Percentiles rank a stretch among this genome's conserved stretches.
Conservation (phyloP, 2,329 filamentous ascomycete species). For the Periconia macrospinosa region DNA sequence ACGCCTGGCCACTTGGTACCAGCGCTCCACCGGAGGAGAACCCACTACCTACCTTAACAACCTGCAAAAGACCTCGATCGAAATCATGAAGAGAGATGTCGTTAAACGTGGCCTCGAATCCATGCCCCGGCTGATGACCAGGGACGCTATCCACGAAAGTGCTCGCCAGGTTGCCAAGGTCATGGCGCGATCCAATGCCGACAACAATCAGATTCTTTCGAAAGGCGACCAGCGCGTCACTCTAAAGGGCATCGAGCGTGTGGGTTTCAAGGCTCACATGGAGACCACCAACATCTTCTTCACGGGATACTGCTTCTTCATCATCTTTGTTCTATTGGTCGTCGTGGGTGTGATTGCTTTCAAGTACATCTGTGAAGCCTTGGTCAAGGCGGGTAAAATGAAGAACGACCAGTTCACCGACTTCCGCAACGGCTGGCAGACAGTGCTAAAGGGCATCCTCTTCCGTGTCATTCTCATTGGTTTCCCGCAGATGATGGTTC, state of each 20-base stretch:
- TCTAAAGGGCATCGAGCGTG: slow-evolving; percentile 83
- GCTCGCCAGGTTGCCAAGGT: slow-evolving; percentile 32
- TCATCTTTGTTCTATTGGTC: slow-evolving; percentile 77
- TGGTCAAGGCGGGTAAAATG: slow-evolving; percentile 75
- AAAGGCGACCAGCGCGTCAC: slow-evolving; percentile 43
- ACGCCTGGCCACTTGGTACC: slow-evolving; percentile 90
- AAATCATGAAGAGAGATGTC: slow-evolving; percentile 60
- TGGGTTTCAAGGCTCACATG: slow-evolving; percentile 82
- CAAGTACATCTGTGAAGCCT: slow-evolving; percentile 78
- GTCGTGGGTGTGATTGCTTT: slow-evolving; percentile 73
- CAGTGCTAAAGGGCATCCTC: slow-evolving; percentile 88
- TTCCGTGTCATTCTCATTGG: slow-evolving; percentile 89
- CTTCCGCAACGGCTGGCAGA: slow-evolving; percentile 92
- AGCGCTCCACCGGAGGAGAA: slow-evolving; percentile 85
- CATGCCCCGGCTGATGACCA: neutral
- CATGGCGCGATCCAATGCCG: slow-evolving; percentile 52
- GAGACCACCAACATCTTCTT: slow-evolving; percentile 92
- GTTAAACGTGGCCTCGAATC: slow-evolving; percentile 31
- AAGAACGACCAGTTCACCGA: slow-evolving; percentile 85
- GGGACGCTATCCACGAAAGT: neutral
- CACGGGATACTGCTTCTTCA: slow-evolving; percentile 87
- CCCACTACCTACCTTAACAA: slow-evolving; percentile 78
- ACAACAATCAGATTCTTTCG: slow-evolving; percentile 37
- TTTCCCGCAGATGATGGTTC: slow-evolving; percentile 85
- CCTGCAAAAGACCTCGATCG: slow-evolving; percentile 75